Percentiles rank a stretch among this genome's conserved stretches.
Evolutionary conservation across 208 protist genomes (phyloP).

Genomic region (Trypanosoma congolense): DNA sequence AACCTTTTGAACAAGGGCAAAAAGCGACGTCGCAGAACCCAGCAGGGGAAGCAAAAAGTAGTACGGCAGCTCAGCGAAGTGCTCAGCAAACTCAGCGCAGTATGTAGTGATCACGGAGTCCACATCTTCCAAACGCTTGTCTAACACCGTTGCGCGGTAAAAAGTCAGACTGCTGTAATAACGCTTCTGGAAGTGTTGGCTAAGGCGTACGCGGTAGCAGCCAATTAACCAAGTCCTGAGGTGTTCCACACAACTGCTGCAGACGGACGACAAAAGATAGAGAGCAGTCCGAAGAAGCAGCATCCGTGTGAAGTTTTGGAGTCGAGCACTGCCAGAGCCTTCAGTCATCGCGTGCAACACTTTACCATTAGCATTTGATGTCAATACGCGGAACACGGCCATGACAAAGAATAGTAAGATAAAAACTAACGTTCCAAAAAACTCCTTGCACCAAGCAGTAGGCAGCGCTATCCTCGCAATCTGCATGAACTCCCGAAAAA

Average conservation of each 20-base stretch:
- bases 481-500: conserved; percentile 59
- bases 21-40: conserved; percentile 51
- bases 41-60: conserved; percentile 79
- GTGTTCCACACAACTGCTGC: conserved; percentile 62
- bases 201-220: conserved; percentile 78
- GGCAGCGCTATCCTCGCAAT: conserved; percentile 61
- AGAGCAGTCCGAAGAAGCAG: conserved; percentile 47
- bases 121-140: conserved; percentile 63
- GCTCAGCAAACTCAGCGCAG: conserved; percentile 85
- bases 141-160: conserved; percentile 74
- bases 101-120: conserved; percentile 82
- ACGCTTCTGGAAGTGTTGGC: conserved; percentile 62
- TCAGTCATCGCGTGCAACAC: conserved; percentile 68
- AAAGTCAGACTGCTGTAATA: conserved; percentile 79
- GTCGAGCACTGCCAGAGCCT: conserved; percentile 35
- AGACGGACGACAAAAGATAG: conserved; percentile 33
- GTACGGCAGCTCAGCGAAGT: conserved; percentile 86
- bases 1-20: conserved; percentile 57
- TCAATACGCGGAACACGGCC: conserved; percentile 59
- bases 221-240: conserved; percentile 79
- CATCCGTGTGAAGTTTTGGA: conserved; percentile 39
- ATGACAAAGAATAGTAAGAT: conserved; percentile 79
- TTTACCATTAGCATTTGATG: conserved; percentile 57
- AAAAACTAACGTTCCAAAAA: conserved; percentile 55
- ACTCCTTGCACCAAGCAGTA: conserved; percentile 67